Evolutionary conservation across 495 filamentous ascomycete genomes (phyloP), one percentile per base, ranked within the genome.

Genomic region (Lepraria neglecta): DNA sequence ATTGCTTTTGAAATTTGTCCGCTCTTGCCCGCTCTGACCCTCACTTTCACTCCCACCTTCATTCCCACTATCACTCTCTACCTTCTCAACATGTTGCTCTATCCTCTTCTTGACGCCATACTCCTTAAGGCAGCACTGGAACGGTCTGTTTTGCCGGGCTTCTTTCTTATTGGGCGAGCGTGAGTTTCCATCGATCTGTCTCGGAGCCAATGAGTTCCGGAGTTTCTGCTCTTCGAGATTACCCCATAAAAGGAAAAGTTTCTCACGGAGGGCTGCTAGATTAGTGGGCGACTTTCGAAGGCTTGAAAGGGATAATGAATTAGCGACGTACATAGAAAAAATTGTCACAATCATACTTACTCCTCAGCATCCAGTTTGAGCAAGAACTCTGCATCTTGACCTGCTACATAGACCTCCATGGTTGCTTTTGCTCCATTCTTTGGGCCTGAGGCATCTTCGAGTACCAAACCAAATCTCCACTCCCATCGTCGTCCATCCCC

Each of bases 171-270:
- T n/a, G 1, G 11, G 6, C n/a, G 46, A 44, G 6, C 21, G 6
- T 17, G 44, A 24, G 33, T 63, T 64, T 21, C 48, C 62, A 40
- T 69, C 48, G 28, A 56, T 64, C 58, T 21, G 56, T 55, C 48
- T 19, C 30, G 27, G n/a, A 31, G 54, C 55, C 12, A 44, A n/a
- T 31, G 30, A 28, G 0, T 58, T 50, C 27, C 46, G 40, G 19
- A 57, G 58, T 63, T 88, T 89, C 50, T 68, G 62, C 69, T 95
- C 90, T 70, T 90, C 86, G 7, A 97, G 80, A 61, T 95, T 80
- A 4, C 92, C 92, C 91, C 92, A 97, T 9, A 97, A 77, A 35
- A 82, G 74, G 70, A 85, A 92, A 17, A 96, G 79, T 67, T 84
- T 85, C 68, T 95, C 83, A 44, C 80, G 76, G 2, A 97, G 72